These are phyloP conservation scores for Mucor indicus DNA, from an alignment of 371 early-diverging fungal species.

Conservation along the genomic window DNA sequence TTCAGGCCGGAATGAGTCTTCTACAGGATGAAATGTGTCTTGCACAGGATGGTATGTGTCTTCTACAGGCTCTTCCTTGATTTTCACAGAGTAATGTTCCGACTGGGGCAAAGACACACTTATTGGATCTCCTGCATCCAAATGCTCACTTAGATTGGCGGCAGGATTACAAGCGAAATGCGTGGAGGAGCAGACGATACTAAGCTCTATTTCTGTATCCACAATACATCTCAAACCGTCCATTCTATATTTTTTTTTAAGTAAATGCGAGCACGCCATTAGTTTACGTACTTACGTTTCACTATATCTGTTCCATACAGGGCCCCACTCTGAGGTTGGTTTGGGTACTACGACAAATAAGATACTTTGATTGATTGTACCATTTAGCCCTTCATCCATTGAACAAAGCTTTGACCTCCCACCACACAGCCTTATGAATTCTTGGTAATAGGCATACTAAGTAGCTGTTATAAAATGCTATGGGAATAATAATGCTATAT, in stretches of 20 bases:
- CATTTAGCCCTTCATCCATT: background rate
- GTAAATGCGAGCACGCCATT: background rate
- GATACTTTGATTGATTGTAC: background rate
- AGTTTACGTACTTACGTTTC: background rate
- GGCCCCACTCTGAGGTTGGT: background rate
- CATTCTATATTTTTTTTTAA: background rate
- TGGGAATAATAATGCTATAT: too few species aligned
- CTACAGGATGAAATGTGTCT: too few species aligned
- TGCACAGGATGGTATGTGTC: too few species aligned
- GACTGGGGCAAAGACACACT: too few species aligned
- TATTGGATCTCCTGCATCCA: too few species aligned
- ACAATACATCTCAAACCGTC: background rate
- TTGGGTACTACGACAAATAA: background rate
- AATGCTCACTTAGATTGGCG: background rate
- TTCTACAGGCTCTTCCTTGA: too few species aligned
- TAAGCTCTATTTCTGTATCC: background rate
- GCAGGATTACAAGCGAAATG: background rate
- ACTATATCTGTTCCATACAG: background rate
- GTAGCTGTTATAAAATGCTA: too few species aligned
- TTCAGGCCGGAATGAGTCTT: too few species aligned
- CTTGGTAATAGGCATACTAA: too few species aligned
- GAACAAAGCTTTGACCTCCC: background rate
- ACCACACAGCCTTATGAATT: background rate
- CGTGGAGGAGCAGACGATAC: constrained; percentile 1
- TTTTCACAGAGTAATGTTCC: too few species aligned